phyloP scores from a whole-genome alignment of 345 rosid genomes.

The Gossypium thurberi region DNA sequence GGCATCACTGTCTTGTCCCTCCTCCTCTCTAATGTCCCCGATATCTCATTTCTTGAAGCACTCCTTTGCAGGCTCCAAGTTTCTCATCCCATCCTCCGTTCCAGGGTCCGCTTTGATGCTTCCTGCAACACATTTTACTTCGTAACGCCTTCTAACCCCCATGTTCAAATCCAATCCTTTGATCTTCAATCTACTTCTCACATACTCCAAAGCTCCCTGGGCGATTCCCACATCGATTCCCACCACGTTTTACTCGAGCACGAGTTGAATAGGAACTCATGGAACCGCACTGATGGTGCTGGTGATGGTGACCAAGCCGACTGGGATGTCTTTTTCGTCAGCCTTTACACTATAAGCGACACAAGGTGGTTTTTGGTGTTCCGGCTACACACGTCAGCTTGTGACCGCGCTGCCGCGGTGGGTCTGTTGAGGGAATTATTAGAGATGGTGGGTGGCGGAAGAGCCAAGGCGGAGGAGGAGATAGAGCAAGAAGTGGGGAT shows the following conservation, averaged over 20 bases:
- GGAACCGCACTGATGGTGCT: conserved; percentile 31
- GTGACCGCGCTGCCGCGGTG: conserved; percentile 72
- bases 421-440: conserved; percentile 46
- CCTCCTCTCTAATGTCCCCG: conserved; percentile 36
- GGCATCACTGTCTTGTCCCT: conserved; percentile 76
- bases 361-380: conserved; percentile 39
- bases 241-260: conserved; percentile 56
- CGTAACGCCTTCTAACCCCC: conserved; percentile 37
- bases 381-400: conserved; percentile 57
- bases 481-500: conserved; percentile 27
- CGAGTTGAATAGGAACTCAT: conserved; percentile 59
- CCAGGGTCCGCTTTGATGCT: conserved; percentile 50
- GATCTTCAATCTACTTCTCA: conserved; percentile 48
- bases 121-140: conserved; percentile 46
- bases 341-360: conserved; percentile 43
- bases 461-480: conserved; percentile 13
- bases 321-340: conserved; percentile 36
- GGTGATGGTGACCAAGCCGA: conserved; percentile 22
- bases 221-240: conserved; percentile 17
- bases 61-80: conserved; percentile 54
- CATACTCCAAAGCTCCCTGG: conserved; percentile 25
- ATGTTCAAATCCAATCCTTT: conserved; percentile 36
- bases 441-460: conserved; percentile 22
- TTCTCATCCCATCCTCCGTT: conserved; percentile 67
- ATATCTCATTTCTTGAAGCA: conserved; percentile 35